Conservation (phyloP, 116 monocot species). For the Cymodocea nodosa region DNA sequence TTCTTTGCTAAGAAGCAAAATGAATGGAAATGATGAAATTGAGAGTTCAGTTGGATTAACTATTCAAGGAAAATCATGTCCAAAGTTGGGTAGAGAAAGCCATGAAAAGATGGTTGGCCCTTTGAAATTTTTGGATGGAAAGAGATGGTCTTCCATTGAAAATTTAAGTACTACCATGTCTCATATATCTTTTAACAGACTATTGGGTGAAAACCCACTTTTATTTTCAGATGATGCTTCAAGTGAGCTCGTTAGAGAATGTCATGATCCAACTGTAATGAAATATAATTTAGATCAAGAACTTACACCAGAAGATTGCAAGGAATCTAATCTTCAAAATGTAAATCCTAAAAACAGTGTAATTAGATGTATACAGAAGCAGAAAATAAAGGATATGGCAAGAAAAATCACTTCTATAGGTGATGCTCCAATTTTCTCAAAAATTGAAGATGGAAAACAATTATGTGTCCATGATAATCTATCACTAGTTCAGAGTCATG, state of each 20-base stretch:
- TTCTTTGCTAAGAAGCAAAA: not conserved
- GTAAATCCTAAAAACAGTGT: not conserved
- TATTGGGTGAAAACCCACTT: not conserved
- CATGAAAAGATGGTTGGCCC: not conserved
- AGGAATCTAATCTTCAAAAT: not conserved
- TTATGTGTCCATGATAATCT: too few species aligned
- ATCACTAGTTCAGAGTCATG: not conserved
- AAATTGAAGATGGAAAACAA: too few species aligned
- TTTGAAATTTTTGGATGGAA: not conserved
- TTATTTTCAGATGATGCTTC: not conserved
- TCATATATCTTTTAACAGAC: not conserved
- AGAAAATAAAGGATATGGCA: not conserved
- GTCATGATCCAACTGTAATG: not conserved
- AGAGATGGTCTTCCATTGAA: not conserved
- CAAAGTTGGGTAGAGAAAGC: conserved; percentile 1
- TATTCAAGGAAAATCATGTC: not conserved
- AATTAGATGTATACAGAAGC: not conserved
- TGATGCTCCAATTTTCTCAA: not conserved
- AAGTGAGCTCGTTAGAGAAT: not conserved
- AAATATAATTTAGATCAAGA: not conserved
- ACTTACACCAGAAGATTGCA: not conserved
- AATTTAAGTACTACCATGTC: not conserved
- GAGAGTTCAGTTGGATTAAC: not conserved
- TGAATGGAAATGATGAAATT: not conserved
- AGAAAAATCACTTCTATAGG: not conserved